These are phyloP conservation scores for Microdochium trichocladiopsis DNA, from an alignment of 2,329 filamentous ascomycete genomes.

Conservation along the genomic window DNA sequence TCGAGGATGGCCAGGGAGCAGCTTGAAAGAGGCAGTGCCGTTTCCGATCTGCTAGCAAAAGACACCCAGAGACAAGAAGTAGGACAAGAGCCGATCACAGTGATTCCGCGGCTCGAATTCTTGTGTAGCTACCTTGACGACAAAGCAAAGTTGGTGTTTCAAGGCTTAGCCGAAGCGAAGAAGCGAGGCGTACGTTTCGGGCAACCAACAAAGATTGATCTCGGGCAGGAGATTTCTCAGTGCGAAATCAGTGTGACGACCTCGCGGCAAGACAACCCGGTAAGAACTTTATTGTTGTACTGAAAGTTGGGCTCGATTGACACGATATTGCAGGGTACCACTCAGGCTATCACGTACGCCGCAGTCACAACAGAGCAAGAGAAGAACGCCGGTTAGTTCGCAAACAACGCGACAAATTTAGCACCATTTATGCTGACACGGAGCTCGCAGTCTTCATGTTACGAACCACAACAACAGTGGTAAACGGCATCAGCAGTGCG, in stretches of 20 bases:
- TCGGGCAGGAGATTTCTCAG: slow-evolving; percentile 36
- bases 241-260: slow-evolving; percentile 53
- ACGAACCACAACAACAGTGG: slow-evolving; percentile 40
- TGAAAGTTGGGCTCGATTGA: slow-evolving; percentile 2
- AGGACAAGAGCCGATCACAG: slow-evolving; percentile 37
- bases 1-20: slow-evolving; percentile 37
- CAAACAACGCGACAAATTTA: not conserved
- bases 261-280: slow-evolving; percentile 22
- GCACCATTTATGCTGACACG: not conserved
- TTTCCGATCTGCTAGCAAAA: slow-evolving; percentile 41
- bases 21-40: slow-evolving; percentile 33
- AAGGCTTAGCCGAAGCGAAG: slow-evolving; percentile 63
- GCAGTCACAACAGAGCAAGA: slow-evolving; percentile 31
- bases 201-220: slow-evolving; percentile 36
- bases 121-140: slow-evolving; percentile 50
- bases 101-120: slow-evolving; percentile 55
- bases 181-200: slow-evolving; percentile 63
- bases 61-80: slow-evolving; percentile 39
- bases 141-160: slow-evolving; percentile 56
- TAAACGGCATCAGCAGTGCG: slow-evolving; percentile 51
- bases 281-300: not conserved
- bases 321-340: slow-evolving; percentile 20
- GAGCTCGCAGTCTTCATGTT: slow-evolving; percentile 48
- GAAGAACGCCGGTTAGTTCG: slow-evolving; percentile 25
- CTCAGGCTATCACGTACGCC: slow-evolving; percentile 27